These are phyloP conservation scores for Irineochytrium annulatum DNA, from an alignment of 192 early-diverging fungal genomes.

Conservation along the genomic window DNA sequence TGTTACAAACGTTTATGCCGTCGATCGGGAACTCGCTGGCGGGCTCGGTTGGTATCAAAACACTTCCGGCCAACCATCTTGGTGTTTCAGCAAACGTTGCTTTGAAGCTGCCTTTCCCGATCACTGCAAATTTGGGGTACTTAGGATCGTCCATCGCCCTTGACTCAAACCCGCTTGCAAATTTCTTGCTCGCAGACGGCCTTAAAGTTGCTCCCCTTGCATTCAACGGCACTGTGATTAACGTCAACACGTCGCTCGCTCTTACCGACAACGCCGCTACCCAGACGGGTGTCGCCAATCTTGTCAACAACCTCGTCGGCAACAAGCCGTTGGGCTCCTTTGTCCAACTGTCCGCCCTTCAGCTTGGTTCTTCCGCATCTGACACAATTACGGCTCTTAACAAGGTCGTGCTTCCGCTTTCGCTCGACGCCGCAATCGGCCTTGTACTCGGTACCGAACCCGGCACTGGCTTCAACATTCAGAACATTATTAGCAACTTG, in stretches of 20 bases:
- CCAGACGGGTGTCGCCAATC: constrained; percentile 12
- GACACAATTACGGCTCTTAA: not conserved
- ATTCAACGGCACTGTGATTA: not conserved
- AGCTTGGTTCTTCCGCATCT: not conserved
- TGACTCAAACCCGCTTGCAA: not conserved
- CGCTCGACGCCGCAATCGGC: not conserved
- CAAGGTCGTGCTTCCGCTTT: not conserved
- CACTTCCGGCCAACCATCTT: not conserved
- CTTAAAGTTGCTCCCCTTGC: not conserved
- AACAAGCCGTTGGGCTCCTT: constrained; percentile 1
- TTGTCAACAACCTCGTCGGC: constrained; percentile 17
- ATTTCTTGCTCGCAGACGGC: not conserved
- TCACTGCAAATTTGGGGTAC: not conserved
- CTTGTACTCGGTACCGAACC: not conserved
- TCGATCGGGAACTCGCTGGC: not conserved
- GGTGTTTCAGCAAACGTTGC: not conserved
- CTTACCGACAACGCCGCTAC: constrained; percentile 14
- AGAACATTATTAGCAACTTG: not conserved
- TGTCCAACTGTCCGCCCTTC: not conserved
- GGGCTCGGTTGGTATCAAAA: not conserved
- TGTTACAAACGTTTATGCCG: not conserved
- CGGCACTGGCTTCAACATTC: not conserved
- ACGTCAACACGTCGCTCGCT: not conserved
- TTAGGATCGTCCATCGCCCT: not conserved
- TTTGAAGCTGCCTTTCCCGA: not conserved